These are phyloP conservation scores for Jasminum sambac DNA, from an alignment of 257 asterid species.

Conservation along the genomic window DNA sequence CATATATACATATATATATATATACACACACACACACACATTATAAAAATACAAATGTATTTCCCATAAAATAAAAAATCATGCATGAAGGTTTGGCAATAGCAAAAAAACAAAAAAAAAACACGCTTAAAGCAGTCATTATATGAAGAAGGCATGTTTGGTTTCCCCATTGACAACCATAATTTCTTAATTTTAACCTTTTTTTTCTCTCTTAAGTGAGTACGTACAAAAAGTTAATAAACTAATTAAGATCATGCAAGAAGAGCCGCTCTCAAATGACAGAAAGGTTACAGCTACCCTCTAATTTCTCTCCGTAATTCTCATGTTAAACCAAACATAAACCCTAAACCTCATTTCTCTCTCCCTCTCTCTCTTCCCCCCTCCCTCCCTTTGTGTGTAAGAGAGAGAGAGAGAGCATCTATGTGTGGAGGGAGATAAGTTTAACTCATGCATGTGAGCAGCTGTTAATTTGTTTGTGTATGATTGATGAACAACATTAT, in stretches of 20 bases:
- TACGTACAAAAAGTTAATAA: constrained; percentile 12
- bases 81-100: constrained; percentile 28
- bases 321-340: constrained; percentile 64
- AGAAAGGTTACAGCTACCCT: constrained; percentile 67
- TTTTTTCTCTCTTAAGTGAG: too few species aligned
- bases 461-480: neutral
- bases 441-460: neutral
- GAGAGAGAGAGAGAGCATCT: too few species aligned
- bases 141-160: constrained; percentile 82
- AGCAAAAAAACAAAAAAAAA: constrained; percentile 15
- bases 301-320: constrained; percentile 31
- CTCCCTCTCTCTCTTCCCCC: too few species aligned
- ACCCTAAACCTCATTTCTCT: constrained; percentile 41
- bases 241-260: constrained; percentile 66
- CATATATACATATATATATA: too few species aligned
- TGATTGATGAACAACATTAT: neutral
- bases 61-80: constrained; percentile 28
- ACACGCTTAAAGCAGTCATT: constrained; percentile 60
- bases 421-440: neutral
- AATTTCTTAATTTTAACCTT: constrained; percentile 1
- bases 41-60: neutral
- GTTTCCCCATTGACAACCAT: constrained; percentile 54
- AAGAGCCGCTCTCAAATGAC: constrained; percentile 66
- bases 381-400: too few species aligned
- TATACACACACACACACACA: too few species aligned